Evolutionary conservation across 2,329 filamentous ascomycete species (phyloP).

Genomic region (Zasmidium angulare): DNA sequence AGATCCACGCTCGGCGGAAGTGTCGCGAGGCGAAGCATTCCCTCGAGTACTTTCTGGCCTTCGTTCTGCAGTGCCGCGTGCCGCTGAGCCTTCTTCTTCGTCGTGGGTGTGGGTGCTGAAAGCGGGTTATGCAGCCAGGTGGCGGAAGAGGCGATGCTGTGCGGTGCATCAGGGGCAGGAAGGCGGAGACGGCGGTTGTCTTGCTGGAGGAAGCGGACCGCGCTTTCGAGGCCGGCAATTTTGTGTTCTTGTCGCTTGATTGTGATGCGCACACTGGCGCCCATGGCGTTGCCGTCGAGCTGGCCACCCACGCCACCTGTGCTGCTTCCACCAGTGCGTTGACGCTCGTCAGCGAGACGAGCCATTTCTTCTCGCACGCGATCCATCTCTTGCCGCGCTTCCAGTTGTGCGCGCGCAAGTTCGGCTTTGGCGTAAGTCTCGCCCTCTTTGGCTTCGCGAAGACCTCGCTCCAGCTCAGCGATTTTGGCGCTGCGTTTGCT

Average conservation of each 20-base stretch:
- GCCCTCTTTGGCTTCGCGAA: slow-evolving; percentile 32
- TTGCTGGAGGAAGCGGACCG: slow-evolving; percentile 66
- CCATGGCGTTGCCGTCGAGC: slow-evolving; percentile 64
- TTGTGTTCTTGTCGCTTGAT: slow-evolving; percentile 66
- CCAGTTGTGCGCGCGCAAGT: slow-evolving; percentile 25
- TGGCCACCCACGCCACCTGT: slow-evolving; percentile 45
- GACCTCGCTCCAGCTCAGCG: slow-evolving; percentile 57
- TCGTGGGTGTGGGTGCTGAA: slow-evolving; percentile 37
- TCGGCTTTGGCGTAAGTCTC: slow-evolving; percentile 58
- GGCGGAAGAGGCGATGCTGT: slow-evolving; percentile 35
- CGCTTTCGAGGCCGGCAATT: slow-evolving; percentile 63
- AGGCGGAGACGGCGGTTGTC: slow-evolving; percentile 64
- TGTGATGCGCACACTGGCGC: slow-evolving; percentile 70
- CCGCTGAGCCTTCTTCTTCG: slow-evolving; percentile 35
- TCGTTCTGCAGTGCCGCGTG: slow-evolving; percentile 58
- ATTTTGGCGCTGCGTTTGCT: slow-evolving; percentile 73
- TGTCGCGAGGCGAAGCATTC: slow-evolving; percentile 63
- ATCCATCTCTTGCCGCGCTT: slow-evolving; percentile 29
- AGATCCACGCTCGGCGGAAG: slow-evolving; percentile 61
- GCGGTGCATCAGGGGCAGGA: slow-evolving; percentile 28
- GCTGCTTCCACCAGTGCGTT: slow-evolving; percentile 48
- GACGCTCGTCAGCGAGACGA: slow-evolving; percentile 26
- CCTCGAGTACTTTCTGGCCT: slow-evolving; percentile 62
- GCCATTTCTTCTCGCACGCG: slow-evolving; percentile 31
- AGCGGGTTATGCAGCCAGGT: slow-evolving; percentile 68